A percentile compares a stretch with the other conserved stretches of the same genome.
Conservation (phyloP, 2,329 filamentous ascomycete species). For the Phyllosticta citrichinensis region DNA sequence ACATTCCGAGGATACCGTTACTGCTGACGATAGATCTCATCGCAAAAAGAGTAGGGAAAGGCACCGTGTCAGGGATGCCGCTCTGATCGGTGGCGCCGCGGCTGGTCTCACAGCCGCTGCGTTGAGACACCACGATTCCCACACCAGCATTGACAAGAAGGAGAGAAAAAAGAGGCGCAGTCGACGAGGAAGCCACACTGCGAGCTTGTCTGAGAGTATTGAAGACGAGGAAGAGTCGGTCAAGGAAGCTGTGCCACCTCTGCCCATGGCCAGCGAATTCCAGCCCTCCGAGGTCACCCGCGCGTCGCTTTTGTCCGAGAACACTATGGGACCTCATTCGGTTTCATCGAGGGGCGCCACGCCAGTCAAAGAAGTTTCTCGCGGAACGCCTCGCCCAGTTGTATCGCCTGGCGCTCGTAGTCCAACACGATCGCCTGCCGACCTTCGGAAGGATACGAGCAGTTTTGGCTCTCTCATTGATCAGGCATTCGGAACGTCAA, state of each 20-base stretch:
- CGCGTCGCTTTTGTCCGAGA: constrained; percentile 74
- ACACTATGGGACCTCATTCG: constrained; percentile 62
- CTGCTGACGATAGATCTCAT: constrained; percentile 41
- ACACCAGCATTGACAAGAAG: constrained; percentile 42
- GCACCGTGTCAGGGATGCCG: constrained; percentile 40
- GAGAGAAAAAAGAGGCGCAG: constrained; percentile 38
- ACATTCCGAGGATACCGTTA: constrained; percentile 20
- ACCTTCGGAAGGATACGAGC: constrained; percentile 27
- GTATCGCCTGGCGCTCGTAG: constrained; percentile 52
- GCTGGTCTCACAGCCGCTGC: constrained; percentile 53
- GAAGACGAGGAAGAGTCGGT: constrained; percentile 31
- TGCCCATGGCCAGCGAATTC: constrained; percentile 82
- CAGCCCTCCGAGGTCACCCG: constrained; percentile 80
- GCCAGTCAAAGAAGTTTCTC: constrained; percentile 51
- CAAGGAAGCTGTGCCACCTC: constrained; percentile 57
- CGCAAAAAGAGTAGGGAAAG: constrained; percentile 45
- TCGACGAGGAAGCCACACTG: constrained; percentile 42
- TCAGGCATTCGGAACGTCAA: constrained; percentile 18
- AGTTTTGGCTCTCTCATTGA: constrained; percentile 40
- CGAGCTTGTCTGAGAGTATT: constrained; percentile 43
- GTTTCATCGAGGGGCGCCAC: constrained; percentile 52
- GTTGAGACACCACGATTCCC: constrained; percentile 55
- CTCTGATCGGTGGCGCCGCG: constrained; percentile 43
- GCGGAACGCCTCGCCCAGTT: constrained; percentile 43
- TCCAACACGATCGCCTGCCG: constrained; percentile 36